Evolutionary conservation across 169 alveolate genomes (phyloP), one percentile per base, ranked within the genome.

Genomic region (Cryptosporidium parvum): DNA sequence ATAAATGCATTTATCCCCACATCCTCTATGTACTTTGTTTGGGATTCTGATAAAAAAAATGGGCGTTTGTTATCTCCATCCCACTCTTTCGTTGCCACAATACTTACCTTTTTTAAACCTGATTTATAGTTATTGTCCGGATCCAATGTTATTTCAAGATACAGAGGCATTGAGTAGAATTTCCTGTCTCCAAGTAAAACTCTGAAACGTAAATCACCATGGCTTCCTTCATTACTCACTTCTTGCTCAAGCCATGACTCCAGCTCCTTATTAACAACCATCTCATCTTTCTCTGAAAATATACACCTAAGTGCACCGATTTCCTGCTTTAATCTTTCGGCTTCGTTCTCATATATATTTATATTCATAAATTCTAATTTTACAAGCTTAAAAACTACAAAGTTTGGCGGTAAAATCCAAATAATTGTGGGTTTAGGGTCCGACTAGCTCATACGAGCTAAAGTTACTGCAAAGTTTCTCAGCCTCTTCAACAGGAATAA

Each of bases 11-110:
- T 44, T 51, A 21, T 80, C 21, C 70, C 65, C 21, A 37, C 48
- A 42, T 35, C 21, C 37, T 39, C 62, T 37, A 80, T 80, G 29
- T 29, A 65, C 37, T 29, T 42, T 29, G 37, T 18, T 42, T 80
- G 89, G 9, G 89, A 80, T 14, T 80, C 89, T 0, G 75, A 80
- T 18, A 80, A 75, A 33, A 80, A 80, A 59, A 80, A 80, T 37
- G 89, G 89, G 18, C 35, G 29, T 3, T 37, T 33, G n/a, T 44
- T 9, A 23, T 23, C 14, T 14, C 14, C 14, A 2, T 51, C 12
- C 69, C 69, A 52, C 5, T 14, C 53, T 39, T 62, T 51, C 0
- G 37, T 4, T 10, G 73, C 0, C 29, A 80, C 89, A 33, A 80
- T 69, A 37, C 21, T 21, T 14, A 80, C 16, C 21, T 44, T 35